A percentile compares a stretch with the other conserved stretches of the same genome.
phyloP scores from a whole-genome alignment of 148 eudicot species.

The Rhododendron kiyosumense region DNA sequence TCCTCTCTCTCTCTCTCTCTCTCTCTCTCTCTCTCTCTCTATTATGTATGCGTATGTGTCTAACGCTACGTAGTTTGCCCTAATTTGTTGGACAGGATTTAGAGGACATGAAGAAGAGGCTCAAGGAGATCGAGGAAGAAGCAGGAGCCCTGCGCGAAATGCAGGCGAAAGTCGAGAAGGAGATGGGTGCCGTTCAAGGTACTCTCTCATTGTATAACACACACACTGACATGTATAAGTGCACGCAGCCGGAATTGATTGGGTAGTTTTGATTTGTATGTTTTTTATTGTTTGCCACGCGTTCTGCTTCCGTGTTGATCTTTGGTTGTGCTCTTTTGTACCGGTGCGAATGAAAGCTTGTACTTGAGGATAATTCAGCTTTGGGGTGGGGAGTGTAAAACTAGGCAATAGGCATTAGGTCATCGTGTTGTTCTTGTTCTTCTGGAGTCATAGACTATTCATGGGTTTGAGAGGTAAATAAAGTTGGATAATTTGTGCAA shows the following conservation, averaged over 20 bases:
- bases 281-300: background rate
- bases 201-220: background rate
- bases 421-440: background rate
- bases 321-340: slow-evolving; percentile 2
- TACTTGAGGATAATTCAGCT: background rate
- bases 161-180: slow-evolving; percentile 40
- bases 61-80: background rate
- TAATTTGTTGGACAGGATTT: slow-evolving; percentile 18
- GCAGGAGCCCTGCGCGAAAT: slow-evolving; percentile 36
- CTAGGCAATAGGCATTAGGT: background rate
- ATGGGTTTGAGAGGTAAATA: background rate
- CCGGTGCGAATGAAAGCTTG: background rate
- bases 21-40: background rate
- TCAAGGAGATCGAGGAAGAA: slow-evolving; percentile 36
- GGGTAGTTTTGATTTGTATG: background rate
- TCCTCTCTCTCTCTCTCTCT: background rate
- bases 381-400: background rate
- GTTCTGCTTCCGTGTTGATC: background rate
- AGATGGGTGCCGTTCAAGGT: slow-evolving; percentile 36
- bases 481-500: background rate
- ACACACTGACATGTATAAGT: background rate
- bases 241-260: background rate
- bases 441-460: background rate
- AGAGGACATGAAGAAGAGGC: slow-evolving; percentile 38
- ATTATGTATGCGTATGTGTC: background rate